phyloP scores from a whole-genome alignment of 192 early-diverging fungal species.

The Fimicolochytrium jonesii region DNA sequence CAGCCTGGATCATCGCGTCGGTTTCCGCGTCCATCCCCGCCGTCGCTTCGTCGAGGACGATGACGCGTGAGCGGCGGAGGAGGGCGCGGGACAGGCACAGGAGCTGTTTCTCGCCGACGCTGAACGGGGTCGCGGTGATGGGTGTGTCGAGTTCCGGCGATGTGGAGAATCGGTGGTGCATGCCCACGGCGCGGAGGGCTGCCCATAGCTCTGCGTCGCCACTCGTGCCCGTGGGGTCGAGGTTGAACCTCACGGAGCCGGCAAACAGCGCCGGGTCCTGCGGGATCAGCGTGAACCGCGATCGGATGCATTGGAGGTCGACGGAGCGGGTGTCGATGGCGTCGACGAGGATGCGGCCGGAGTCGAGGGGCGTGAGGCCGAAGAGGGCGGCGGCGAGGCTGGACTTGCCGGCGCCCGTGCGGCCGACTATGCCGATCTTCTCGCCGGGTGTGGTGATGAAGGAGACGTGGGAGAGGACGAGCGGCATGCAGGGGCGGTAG shows the following conservation, averaged over 20 bases:
- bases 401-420: slow-evolving; percentile 42
- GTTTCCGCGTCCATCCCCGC: slow-evolving; percentile 47
- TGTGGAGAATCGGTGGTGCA: slow-evolving; percentile 23
- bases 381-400: slow-evolving; percentile 65
- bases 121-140: too few relatives aligned
- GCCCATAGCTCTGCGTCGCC: too few relatives aligned
- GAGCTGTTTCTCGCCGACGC: slow-evolving; percentile 59
- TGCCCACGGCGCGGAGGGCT: slow-evolving; percentile 39
- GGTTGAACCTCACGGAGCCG: slow-evolving; percentile 67
- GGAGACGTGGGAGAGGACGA: slow-evolving; percentile 26
- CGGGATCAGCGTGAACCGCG: slow-evolving; percentile 50
- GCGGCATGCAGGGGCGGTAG: slow-evolving; percentile 39
- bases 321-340: slow-evolving; percentile 61
- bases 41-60: slow-evolving; percentile 52
- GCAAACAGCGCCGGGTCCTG: slow-evolving; percentile 63
- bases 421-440: slow-evolving; percentile 43
- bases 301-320: slow-evolving; percentile 55
- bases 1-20: slow-evolving; percentile 58
- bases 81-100: slow-evolving; percentile 51
- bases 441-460: slow-evolving; percentile 12
- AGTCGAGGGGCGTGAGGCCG: too few relatives aligned
- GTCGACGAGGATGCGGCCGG: slow-evolving; percentile 77
- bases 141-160: too few relatives aligned
- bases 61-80: slow-evolving; percentile 11
- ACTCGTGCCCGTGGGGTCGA: slow-evolving; percentile 73